phyloP scores from a whole-genome alignment of 805 yeast genomes.

The Vanderwaltozyma yarrowii region DNA sequence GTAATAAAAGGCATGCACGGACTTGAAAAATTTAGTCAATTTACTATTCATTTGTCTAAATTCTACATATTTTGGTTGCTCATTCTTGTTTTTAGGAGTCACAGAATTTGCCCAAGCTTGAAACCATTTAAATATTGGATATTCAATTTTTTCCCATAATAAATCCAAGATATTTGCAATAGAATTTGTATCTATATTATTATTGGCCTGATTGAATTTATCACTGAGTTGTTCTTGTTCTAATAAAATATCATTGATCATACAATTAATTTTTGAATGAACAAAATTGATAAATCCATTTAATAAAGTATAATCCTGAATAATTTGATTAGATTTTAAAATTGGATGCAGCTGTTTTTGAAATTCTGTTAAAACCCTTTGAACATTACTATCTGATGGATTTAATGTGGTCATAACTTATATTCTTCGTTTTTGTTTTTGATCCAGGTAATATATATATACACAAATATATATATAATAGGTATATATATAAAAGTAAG shows the following conservation, averaged over 20 bases:
- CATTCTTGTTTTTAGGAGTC: conserved; percentile 5
- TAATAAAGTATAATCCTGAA: conserved; percentile 21
- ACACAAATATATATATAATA: too few relatives aligned
- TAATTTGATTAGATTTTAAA: conserved; percentile 16
- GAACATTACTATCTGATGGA: conserved; percentile 9
- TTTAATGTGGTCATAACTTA: too few relatives aligned
- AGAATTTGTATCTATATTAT: conserved; percentile 6
- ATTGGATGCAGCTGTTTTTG: conserved; percentile 17
- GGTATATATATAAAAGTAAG: too few relatives aligned
- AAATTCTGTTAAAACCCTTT: conserved; percentile 11
- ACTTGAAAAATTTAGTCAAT: conserved; percentile 40
- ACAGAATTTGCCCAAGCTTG: conserved; percentile 29
- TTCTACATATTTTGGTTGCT: conserved; percentile 34
- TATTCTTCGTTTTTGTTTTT: too few relatives aligned
- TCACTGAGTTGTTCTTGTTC: background rate
- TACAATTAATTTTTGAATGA: conserved; percentile 19
- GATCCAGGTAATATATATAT: too few relatives aligned
- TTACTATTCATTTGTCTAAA: conserved; percentile 44
- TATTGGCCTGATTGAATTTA: background rate
- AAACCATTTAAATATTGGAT: conserved; percentile 52
- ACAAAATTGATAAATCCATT: conserved; percentile 21
- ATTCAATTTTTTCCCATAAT: conserved; percentile 53
- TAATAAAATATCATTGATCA: conserved; percentile 4
- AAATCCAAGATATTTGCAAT: conserved; percentile 33
- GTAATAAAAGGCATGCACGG: conserved; percentile 39